Evolutionary conservation across 179 eudicot genomes (phyloP), one percentile per base, ranked within the genome.

Genomic region (Nepenthes alata): DNA sequence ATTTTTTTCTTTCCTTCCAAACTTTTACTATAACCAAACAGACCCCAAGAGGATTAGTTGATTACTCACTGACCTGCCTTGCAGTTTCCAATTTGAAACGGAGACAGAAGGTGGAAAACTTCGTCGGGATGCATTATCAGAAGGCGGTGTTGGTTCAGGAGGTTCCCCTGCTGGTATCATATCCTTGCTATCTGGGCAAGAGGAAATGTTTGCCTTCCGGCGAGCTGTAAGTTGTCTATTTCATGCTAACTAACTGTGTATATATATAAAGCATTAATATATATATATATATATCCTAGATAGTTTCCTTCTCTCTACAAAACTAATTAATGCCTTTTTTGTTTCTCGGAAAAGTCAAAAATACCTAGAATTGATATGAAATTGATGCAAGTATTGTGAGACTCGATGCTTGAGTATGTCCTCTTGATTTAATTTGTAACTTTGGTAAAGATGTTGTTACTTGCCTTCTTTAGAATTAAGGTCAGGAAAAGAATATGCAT

Each of bases 11-110:
- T 25, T 25, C 25, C 25, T 25, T 25, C 25, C 25, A 25, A 25
- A 25, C 25, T 25, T 25, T 25, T 25, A 25, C 25, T 25, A 25
- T 25, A 25, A 25, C 25, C 25, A 25, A 25, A 25, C 25, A 25
- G 25, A 25, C 25, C 25, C 25, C 25, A 25, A 25, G 25, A 25
- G 25, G 25, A 25, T 25, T 25, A 25, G 25, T 25, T 25, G 25
- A 25, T 25, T 25, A 25, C 1, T 25, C 25, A 25, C 25, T 25
- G 25, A 25, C 8, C 8, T 37, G 36, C 60, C 62, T 59, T 74
- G 52, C 89, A 91, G 98, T 72, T 91, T 91, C 66, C 98, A 91
- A 69, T 91, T 91, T 66, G 98, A 91, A 81, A 84, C 96, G 64
- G 98, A 91, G 80, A 81, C 75, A 56, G 96, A 91, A 84, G 91